Conservation (phyloP, 495 filamentous ascomycete genomes). For the Talaromyces stipitatus region DNA sequence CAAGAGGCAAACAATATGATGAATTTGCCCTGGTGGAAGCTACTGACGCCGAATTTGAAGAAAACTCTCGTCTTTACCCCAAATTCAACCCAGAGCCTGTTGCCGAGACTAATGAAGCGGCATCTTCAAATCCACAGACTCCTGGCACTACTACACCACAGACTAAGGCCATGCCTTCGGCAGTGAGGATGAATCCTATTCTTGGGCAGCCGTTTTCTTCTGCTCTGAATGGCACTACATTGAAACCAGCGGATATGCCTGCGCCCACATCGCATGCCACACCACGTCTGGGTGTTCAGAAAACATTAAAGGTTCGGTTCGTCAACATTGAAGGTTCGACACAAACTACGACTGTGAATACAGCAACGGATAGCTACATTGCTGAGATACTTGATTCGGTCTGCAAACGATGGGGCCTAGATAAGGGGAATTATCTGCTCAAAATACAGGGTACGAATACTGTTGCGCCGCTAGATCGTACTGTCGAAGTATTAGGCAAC, state of each 20-base stretch:
- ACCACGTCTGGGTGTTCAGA: conserved; percentile 67
- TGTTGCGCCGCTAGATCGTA: conserved; percentile 77
- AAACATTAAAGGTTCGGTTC: conserved; percentile 79
- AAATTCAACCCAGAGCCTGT: conserved; percentile 53
- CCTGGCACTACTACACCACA: conserved; percentile 16
- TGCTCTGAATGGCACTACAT: conserved; percentile 46
- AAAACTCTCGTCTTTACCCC: conserved; percentile 71
- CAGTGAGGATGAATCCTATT: conserved; percentile 50
- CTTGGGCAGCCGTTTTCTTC: conserved; percentile 43
- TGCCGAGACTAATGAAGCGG: conserved; percentile 28
- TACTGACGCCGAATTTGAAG: conserved; percentile 63
- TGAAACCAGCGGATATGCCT: conserved; percentile 58
- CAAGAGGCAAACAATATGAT: conserved; percentile 79
- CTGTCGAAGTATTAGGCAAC: conserved; percentile 79
- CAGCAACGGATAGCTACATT: conserved; percentile 89
- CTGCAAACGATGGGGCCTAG: conserved; percentile 80
- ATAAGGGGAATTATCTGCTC: conserved; percentile 82
- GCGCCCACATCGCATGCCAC: conserved; percentile 50
- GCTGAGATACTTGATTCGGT: conserved; percentile 88
- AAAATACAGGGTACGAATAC: conserved; percentile 81
- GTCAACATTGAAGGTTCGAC: conserved; percentile 59
- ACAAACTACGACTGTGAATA: conserved; percentile 62
- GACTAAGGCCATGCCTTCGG: conserved; percentile 33
- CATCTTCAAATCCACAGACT: conserved; percentile 8
- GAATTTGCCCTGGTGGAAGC: conserved; percentile 90